Evolutionary conservation across 2,329 filamentous ascomycete species (phyloP).

Genomic region (Penicillium palitans): DNA sequence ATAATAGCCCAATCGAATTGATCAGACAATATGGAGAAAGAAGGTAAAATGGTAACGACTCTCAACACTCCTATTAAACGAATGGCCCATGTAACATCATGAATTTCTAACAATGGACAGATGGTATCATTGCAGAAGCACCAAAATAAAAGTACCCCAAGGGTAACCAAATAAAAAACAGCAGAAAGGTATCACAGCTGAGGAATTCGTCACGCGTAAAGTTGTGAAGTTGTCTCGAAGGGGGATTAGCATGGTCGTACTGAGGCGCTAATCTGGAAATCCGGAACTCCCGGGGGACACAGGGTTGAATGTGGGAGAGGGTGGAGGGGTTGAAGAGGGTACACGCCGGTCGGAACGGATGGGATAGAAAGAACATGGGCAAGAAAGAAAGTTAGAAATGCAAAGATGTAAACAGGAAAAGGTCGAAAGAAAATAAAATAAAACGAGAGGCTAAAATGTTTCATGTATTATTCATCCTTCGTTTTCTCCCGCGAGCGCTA

Average conservation of each 20-base stretch:
- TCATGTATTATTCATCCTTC: slow-evolving; percentile 49
- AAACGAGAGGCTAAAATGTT: not conserved
- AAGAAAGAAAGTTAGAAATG: not conserved
- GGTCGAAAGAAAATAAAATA: not conserved
- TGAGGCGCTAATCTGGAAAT: slow-evolving; percentile 8
- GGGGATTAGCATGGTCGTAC: slow-evolving; percentile 3
- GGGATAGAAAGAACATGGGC: not conserved
- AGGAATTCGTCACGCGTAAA: slow-evolving; percentile 25
- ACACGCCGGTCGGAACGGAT: not conserved
- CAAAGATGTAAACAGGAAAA: not conserved
- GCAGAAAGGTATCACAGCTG: slow-evolving; percentile 23
- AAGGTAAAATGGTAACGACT: slow-evolving; percentile 1
- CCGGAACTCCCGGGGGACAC: slow-evolving; percentile 6
- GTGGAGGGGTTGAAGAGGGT: not conserved
- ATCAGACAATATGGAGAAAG: not conserved
- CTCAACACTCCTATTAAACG: slow-evolving; percentile 15
- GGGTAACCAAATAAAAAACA: not conserved
- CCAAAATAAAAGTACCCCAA: slow-evolving; percentile 6
- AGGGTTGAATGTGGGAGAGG: not conserved
- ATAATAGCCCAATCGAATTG: not conserved
- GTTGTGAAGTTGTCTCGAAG: not conserved
- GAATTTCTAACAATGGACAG: slow-evolving; percentile 28
- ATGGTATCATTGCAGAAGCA: slow-evolving; percentile 28
- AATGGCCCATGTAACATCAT: slow-evolving; percentile 28
- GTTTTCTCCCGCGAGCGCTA: slow-evolving; percentile 73